phyloP scores from a whole-genome alignment of 306 rosid species.

The Astragalus membranaceus region DNA sequence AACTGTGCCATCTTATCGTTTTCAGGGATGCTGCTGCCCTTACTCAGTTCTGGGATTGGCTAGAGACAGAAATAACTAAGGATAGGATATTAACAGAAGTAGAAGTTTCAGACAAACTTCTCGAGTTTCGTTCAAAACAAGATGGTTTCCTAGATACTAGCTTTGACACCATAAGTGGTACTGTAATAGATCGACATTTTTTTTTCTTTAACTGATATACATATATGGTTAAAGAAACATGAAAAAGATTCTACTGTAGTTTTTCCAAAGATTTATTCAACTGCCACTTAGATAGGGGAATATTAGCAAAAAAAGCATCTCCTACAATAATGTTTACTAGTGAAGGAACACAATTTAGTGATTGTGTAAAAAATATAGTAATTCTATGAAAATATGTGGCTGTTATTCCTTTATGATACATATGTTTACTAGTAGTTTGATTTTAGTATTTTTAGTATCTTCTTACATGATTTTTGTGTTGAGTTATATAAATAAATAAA shows the following conservation, averaged over 20 bases:
- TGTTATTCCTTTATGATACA: constrained; percentile 2
- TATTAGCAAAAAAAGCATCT: background rate
- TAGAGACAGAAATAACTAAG: constrained; percentile 62
- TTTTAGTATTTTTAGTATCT: background rate
- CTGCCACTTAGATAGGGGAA: background rate
- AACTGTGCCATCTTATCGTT: constrained; percentile 24
- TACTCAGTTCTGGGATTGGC: constrained; percentile 91
- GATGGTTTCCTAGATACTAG: constrained; percentile 89
- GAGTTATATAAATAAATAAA: too few relatives aligned
- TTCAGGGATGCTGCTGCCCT: constrained; percentile 95
- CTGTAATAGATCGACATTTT: constrained; percentile 34
- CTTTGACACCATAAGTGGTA: constrained; percentile 97
- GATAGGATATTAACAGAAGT: constrained; percentile 61
- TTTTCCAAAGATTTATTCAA: background rate
- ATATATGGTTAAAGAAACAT: constrained; percentile 17
- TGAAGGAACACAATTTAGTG: constrained; percentile 4
- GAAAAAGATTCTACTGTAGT: constrained; percentile 1
- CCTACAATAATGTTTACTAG: background rate
- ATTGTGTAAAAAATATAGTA: constrained; percentile 1
- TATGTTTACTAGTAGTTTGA: background rate
- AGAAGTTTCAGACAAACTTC: constrained; percentile 79
- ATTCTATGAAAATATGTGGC: constrained; percentile 4
- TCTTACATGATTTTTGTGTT: background rate
- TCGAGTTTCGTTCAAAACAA: constrained; percentile 81
- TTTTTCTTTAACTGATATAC: constrained; percentile 1